A percentile compares a stretch with the other conserved stretches of the same genome.
phyloP scores from a whole-genome alignment of 306 rosid genomes.

The Medicago truncatula region MtrunA17r5.0-ANR NC_053042.1:11795001-11795500 shows the following conservation, averaged over 20 bases:
- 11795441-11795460: conserved; percentile 29
- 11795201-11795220: not conserved
- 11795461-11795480: conserved; percentile 22
- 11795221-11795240: not conserved
- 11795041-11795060: conserved; percentile 3
- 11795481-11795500: conserved; percentile 36
- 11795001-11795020: too few species aligned
- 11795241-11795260: conserved; percentile 40
- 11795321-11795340: conserved; percentile 35
- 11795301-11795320: conserved; percentile 29
- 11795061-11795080: conserved; percentile 21
- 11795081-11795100: conserved; percentile 9
- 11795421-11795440: conserved; percentile 35
- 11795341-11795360: conserved; percentile 38
- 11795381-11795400: not conserved
- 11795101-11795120: not conserved
- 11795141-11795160: not conserved
- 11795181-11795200: not conserved
- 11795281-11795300: conserved; percentile 25
- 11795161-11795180: not conserved
- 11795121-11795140: not conserved
- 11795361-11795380: not conserved
- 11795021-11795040: not conserved
- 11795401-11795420: conserved; percentile 31
- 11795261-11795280: conserved; percentile 17